phyloP scores from a whole-genome alignment of 768 basidiomycete genomes.

The Leccinum arenicola region DNA sequence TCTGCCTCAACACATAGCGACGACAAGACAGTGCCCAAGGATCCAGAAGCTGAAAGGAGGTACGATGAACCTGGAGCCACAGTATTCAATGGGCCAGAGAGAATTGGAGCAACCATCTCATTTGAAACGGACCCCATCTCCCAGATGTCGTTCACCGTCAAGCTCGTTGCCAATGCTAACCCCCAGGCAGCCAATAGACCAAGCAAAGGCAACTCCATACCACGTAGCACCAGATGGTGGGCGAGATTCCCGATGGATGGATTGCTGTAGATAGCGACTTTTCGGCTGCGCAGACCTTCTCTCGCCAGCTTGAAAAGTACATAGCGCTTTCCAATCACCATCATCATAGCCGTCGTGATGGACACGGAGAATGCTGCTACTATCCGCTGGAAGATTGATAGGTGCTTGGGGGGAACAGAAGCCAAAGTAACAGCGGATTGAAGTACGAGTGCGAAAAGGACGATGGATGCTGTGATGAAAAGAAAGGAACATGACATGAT shows the following conservation, averaged over 20 bases:
- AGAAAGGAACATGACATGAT: conserved; percentile 7
- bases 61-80: background rate
- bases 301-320: conserved; percentile 12
- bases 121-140: background rate
- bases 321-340: conserved; percentile 17
- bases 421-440: rapidly evolving
- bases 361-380: conserved; percentile 11
- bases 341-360: conserved; percentile 14
- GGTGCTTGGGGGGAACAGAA: background rate
- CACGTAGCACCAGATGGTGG: background rate
- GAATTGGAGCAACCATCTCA: background rate
- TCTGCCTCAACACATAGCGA: conserved; percentile 3
- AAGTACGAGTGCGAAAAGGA: conserved; percentile 7
- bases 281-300: conserved; percentile 11
- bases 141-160: conserved; percentile 14
- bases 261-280: conserved; percentile 12
- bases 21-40: background rate
- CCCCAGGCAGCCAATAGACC: conserved; percentile 10
- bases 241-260: conserved; percentile 13
- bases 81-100: conserved; percentile 5
- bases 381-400: conserved; percentile 8
- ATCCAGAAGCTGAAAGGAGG: background rate
- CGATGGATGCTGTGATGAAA: conserved; percentile 1
- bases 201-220: conserved; percentile 11
- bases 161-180: conserved; percentile 9